Conservation (phyloP, 1,139 yeast genomes). For the Saccharomycopsis crataegensis region DNA sequence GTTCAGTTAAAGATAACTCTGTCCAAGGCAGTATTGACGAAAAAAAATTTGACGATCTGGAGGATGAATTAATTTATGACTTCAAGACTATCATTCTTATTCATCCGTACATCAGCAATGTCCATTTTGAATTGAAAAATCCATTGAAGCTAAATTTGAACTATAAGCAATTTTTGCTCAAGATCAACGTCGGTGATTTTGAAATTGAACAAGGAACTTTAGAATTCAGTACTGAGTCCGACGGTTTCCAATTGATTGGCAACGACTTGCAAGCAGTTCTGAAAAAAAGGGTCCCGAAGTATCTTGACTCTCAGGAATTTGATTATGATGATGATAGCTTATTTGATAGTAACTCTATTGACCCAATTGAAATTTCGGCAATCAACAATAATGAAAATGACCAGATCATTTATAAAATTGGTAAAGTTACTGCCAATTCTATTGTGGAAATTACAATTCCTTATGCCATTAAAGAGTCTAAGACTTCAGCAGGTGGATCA, state of each 20-base stretch:
- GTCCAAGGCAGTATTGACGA: not conserved
- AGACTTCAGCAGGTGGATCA: conserved; percentile 1
- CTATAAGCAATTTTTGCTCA: conserved; percentile 23
- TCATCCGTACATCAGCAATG: conserved; percentile 19
- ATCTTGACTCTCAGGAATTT: not conserved
- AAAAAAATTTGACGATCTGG: not conserved
- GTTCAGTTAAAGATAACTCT: not conserved
- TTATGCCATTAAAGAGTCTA: conserved; percentile 16
- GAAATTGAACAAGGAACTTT: conserved; percentile 14
- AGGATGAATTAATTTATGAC: conserved; percentile 6
- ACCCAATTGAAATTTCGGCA: not conserved
- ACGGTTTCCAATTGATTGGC: conserved; percentile 17
- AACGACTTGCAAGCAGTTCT: conserved; percentile 13
- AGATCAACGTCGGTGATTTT: conserved; percentile 19
- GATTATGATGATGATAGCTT: conserved; percentile 16
- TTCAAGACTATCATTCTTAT: conserved; percentile 11
- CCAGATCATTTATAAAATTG: conserved; percentile 2
- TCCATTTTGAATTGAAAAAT: conserved; percentile 20
- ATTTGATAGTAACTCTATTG: not conserved
- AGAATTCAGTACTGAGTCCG: conserved; percentile 18
- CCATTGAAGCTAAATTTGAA: conserved; percentile 23
- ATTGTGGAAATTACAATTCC: conserved; percentile 24
- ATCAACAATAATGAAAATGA: not conserved
- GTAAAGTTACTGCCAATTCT: conserved; percentile 9
- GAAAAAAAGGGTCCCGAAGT: conserved; percentile 6